Evolutionary conservation across 1,139 yeast genomes (phyloP), one percentile per base, ranked within the genome.

Genomic region (Candida dubliniensis): DNA sequence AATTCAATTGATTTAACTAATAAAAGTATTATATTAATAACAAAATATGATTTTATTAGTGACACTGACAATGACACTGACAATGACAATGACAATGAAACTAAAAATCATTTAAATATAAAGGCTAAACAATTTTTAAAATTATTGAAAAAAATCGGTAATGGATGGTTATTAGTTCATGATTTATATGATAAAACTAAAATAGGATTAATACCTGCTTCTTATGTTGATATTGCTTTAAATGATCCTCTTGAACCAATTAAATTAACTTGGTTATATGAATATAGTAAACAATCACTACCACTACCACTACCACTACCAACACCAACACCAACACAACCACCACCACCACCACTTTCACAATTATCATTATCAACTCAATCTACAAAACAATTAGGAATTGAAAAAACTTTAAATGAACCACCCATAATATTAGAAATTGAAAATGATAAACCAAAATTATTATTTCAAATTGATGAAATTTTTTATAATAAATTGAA

Each of bases 121-220:
- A 47, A 49, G 8, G 54, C 64, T 30, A 67, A 69, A 8, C 69
- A 66, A 41, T 64, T 63, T 36, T 49, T 67, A 29, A 66, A 64
- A 46, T 56, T 69, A 23, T 41, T 69, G 25, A 65, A 67, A 37
- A 55, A 66, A 34, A 64, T 64, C 1, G 69, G 70, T 4, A 64
- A 66, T 48, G 75, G 74, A 4, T 69, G 75, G 75, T 48, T 69
- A 8, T 50, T 59, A 41, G 74, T 69, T 31, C 60, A 65, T 47
- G 56, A 55, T 37, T 54, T 69, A 35, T 71, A 67, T 39, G 54
- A 59, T 41, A 49, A 59, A n/a, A 47, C 53, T 6, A 47, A 50
- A 8, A 58, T 60, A 2, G 74, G 74, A 0, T 48, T 67, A 26
- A 66, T 69, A 3, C 74, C 74, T 1, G 70, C 73, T 2, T 55